phyloP scores from a whole-genome alignment of 768 basidiomycete species.

The Boletus vermiculosoides region DNA sequence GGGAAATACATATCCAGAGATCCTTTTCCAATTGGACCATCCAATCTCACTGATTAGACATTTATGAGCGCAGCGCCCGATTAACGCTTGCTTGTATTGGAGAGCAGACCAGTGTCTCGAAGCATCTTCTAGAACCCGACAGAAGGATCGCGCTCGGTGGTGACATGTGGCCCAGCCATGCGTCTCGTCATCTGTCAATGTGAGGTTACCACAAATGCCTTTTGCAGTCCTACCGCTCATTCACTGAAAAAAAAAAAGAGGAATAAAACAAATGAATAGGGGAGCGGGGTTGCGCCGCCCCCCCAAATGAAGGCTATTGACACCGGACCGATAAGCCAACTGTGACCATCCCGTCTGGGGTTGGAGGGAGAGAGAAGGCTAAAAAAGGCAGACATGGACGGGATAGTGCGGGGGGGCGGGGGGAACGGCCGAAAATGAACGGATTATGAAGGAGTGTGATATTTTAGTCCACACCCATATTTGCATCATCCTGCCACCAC shows the following conservation, averaged over 20 bases:
- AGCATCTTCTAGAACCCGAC: neutral
- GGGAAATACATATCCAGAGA: neutral
- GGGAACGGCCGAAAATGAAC: neutral
- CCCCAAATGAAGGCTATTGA: neutral
- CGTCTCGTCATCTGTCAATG: neutral
- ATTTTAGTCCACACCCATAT: constrained; percentile 1
- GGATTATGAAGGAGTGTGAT: neutral
- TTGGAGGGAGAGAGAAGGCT: neutral
- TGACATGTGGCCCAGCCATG: neutral
- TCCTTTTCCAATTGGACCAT: neutral
- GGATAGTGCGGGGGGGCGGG: neutral
- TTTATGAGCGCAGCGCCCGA: neutral
- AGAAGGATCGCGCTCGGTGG: neutral
- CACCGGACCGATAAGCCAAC: neutral
- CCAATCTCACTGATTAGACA: neutral
- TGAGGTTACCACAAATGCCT: neutral
- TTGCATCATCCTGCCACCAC: neutral
- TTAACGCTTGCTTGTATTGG: neutral
- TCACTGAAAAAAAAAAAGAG: neutral
- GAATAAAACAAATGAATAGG: neutral
- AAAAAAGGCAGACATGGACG: neutral
- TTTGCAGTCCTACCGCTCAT: neutral
- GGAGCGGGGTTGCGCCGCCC: neutral
- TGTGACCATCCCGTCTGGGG: neutral
- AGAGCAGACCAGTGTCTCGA: neutral